Evolutionary conservation across 2,329 filamentous ascomycete genomes (phyloP), one percentile per base, ranked within the genome.

Genomic region (Botrytis deweyae): DNA sequence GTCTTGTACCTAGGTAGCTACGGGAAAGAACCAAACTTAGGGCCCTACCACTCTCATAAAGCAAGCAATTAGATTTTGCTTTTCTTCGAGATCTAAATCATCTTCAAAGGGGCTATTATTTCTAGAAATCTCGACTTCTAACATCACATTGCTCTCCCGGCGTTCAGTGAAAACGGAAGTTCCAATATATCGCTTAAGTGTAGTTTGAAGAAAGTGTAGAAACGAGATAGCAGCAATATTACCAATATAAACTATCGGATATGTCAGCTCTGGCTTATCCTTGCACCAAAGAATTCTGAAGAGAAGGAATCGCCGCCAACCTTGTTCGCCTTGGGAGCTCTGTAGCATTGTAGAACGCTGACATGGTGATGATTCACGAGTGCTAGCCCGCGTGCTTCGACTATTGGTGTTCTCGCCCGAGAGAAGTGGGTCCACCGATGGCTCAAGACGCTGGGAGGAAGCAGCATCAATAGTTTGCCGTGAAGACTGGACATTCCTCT

Each of bases 161-260:
- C 65, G 63, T 55, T 76, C 74, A 25, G 74, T 75, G 33, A 74
- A 75, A 36, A 67, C 58, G 8, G 74, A 72, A 38, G 69, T 74
- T 44, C 74, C 75, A 22, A 76, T 75, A 36, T 76, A 72, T 38
- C 61, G 74, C 52, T 68, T 72, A 16, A 76, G 55, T 20, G 70
- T 74, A 33, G 68, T 64, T 58, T 72, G 74, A 20, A 75, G 67
- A 44, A 74, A 75, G n/a, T 74, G 58, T 29, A 75, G 72, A 40
- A 76, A 76, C 10, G 74, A 72, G 10, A 76, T 61, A 62, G 75
- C 71, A 63, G 75, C 75, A 67, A 65, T 61, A 25, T 75, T 74
- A 14, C 75, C 75, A 25, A 76, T 63, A 70, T 76, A 76, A 22
- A 76, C 75, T 76, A 44, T 52, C 33, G 42, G 22, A 33, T 70